These are phyloP conservation scores for Wickerhamomyces tratensis DNA, from an alignment of 805 yeast species.

Conservation along the genomic window DNA sequence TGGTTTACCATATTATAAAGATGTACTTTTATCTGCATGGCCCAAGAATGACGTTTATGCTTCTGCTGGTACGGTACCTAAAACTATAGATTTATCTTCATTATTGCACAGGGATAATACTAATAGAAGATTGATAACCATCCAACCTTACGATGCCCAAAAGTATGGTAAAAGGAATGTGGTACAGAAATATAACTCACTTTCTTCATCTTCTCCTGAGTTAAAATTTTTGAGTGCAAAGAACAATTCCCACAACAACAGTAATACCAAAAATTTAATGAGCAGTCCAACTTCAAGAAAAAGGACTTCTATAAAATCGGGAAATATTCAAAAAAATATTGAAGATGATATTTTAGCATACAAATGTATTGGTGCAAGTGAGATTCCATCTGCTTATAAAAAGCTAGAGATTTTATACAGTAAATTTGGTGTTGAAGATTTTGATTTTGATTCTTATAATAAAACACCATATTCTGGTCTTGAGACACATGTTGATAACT, in stretches of 20 bases:
- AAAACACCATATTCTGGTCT: constrained; percentile 68
- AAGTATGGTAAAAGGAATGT: constrained; percentile 51
- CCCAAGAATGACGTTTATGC: constrained; percentile 53
- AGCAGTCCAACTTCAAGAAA: no score
- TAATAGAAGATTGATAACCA: constrained; percentile 17
- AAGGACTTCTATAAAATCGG: no score
- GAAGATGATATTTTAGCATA: constrained; percentile 18
- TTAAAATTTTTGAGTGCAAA: constrained; percentile 31
- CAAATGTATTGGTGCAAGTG: constrained; percentile 20
- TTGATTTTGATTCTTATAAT: constrained; percentile 83
- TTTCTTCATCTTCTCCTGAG: constrained; percentile 5
- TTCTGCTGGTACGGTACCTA: constrained; percentile 52
- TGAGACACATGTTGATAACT: constrained; percentile 78
- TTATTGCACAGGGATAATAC: constrained; percentile 26
- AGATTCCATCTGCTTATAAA: constrained; percentile 66
- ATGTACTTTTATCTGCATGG: constrained; percentile 73
- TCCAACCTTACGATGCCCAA: constrained; percentile 37
- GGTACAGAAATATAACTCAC: constrained; percentile 30
- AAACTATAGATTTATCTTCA: constrained; percentile 37
- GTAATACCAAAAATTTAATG: no score
- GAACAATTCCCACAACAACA: constrained; percentile 11
- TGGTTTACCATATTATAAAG: constrained; percentile 84
- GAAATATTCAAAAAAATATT: no score
- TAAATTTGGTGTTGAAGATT: constrained; percentile 87
- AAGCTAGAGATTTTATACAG: constrained; percentile 74